phyloP scores from a whole-genome alignment of 495 filamentous ascomycete genomes.

The Copromyces sp. region DNA sequence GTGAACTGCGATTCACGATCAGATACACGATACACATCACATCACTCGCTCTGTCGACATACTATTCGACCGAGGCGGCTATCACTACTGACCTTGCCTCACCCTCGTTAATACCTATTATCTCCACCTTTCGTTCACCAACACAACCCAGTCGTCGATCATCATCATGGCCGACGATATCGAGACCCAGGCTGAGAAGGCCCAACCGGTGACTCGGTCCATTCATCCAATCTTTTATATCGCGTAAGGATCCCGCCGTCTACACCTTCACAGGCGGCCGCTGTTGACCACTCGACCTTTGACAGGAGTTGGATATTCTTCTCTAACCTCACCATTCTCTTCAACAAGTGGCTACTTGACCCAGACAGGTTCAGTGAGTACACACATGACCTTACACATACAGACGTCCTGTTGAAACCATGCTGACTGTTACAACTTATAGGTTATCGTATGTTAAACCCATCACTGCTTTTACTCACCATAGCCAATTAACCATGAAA shows the following conservation, averaged over 20 bases:
- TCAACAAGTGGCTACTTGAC: conserved; percentile 88
- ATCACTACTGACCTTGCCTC: not conserved
- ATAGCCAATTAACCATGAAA: not conserved
- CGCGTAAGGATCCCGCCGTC: conserved; percentile 4
- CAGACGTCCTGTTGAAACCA: not conserved
- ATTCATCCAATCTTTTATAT: conserved; percentile 15
- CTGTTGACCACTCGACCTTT: not conserved
- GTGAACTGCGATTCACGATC: not conserved
- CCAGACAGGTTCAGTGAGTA: conserved; percentile 68
- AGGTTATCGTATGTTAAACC: conserved; percentile 23
- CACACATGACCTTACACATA: not conserved
- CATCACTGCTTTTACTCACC: not conserved
- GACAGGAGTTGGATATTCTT: conserved; percentile 75
- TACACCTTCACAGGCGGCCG: not conserved
- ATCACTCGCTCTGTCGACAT: not conserved
- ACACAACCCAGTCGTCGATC: not conserved
- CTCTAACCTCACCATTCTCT: conserved; percentile 81
- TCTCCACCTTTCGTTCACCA: not conserved
- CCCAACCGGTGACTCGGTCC: conserved; percentile 7
- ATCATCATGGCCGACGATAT: conserved; percentile 13
- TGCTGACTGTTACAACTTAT: conserved; percentile 6
- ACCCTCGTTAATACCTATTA: not conserved
- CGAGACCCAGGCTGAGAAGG: conserved; percentile 14
- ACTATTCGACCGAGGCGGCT: not conserved
- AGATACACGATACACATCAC: not conserved